Conservation (phyloP, 106 monocot species). For the Acanthochlamys bracteata region DNA sequence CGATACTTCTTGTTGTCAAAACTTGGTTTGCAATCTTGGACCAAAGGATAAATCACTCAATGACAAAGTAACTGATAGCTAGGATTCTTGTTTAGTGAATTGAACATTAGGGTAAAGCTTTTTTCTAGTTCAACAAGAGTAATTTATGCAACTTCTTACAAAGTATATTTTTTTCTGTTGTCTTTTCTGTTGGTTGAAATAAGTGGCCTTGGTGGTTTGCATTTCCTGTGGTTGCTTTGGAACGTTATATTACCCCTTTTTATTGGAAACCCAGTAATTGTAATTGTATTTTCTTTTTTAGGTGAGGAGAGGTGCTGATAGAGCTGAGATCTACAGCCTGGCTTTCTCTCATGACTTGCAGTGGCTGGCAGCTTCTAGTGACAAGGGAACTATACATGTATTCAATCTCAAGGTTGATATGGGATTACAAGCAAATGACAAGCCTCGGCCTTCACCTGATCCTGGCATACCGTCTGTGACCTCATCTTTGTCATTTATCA, state of each 20-base stretch:
- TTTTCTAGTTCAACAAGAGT: too few species aligned
- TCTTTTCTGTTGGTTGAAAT: too few species aligned
- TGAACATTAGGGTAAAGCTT: too few species aligned
- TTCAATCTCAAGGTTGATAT: conserved; percentile 82
- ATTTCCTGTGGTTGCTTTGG: neutral
- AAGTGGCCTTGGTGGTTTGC: neutral
- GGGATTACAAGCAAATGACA: conserved; percentile 50
- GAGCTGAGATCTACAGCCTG: conserved; percentile 94
- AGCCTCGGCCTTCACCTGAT: conserved; percentile 44
- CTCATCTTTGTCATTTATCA: conserved; percentile 82
- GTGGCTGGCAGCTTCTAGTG: conserved; percentile 92
- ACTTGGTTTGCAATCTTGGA: too few species aligned
- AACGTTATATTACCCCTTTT: neutral
- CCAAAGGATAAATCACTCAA: too few species aligned
- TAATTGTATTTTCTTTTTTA: conserved; percentile 9
- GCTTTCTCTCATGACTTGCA: conserved; percentile 86
- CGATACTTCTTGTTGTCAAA: too few species aligned
- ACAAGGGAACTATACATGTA: conserved; percentile 96
- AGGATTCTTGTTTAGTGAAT: too few species aligned
- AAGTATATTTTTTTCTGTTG: too few species aligned
- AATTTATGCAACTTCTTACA: too few species aligned
- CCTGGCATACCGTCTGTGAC: conserved; percentile 27
- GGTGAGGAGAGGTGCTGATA: conserved; percentile 97
- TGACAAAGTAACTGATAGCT: too few species aligned
- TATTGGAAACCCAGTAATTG: neutral